phyloP scores from a whole-genome alignment of 352 stramenopile genomes.

The Globisporangium orthogonon region DNA sequence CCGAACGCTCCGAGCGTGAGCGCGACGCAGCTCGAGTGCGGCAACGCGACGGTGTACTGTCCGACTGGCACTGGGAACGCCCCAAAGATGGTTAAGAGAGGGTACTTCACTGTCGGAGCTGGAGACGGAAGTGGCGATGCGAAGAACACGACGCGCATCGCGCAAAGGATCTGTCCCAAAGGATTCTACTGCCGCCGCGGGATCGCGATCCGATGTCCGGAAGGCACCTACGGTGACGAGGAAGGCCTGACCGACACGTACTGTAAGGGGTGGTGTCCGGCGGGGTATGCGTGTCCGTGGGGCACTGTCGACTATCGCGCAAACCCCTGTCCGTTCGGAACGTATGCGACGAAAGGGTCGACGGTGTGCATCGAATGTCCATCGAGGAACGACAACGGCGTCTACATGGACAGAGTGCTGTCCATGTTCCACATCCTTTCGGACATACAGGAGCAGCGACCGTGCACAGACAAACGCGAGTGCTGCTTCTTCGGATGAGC shows the following conservation, averaged over 20 bases:
- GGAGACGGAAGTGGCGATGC: constrained; percentile 25
- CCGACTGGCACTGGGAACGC: constrained; percentile 44
- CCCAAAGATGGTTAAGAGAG: constrained; percentile 29
- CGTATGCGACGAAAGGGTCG: constrained; percentile 38
- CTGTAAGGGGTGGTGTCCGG: constrained; percentile 62
- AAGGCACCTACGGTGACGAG: constrained; percentile 50
- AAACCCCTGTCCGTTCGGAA: constrained; percentile 34
- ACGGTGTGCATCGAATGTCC: constrained; percentile 39
- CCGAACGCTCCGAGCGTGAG: constrained; percentile 31
- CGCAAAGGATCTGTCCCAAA: constrained; percentile 38
- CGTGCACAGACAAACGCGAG: constrained; percentile 29
- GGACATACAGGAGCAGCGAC: constrained; percentile 9
- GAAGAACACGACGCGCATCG: constrained; percentile 48
- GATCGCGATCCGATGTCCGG: constrained; percentile 58
- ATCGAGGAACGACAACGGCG: constrained; percentile 8
- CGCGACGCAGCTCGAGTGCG: constrained; percentile 42
- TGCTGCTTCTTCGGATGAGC: constrained; percentile 43
- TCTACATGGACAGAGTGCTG: constrained; percentile 17
- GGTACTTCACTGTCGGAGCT: constrained; percentile 46
- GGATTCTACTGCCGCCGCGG: constrained; percentile 72
- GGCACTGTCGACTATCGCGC: constrained; percentile 36
- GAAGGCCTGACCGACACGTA: constrained; percentile 37
- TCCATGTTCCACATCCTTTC: constrained; percentile 17
- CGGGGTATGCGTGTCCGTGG: constrained; percentile 62
- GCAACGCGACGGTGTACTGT: constrained; percentile 46